phyloP scores from a whole-genome alignment of 345 rosid species.

The Cochlearia excelsa region DNA sequence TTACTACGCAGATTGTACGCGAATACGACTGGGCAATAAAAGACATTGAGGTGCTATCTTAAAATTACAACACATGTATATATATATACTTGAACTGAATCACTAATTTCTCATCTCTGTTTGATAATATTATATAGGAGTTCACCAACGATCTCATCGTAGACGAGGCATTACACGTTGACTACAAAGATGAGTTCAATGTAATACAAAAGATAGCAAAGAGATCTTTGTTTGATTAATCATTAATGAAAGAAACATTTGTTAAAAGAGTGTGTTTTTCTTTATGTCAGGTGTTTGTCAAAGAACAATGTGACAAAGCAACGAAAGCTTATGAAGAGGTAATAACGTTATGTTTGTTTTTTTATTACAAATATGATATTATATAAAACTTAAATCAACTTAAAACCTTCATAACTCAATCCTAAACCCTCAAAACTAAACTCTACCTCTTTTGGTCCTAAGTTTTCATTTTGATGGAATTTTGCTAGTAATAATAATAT shows the following conservation, averaged over 20 bases:
- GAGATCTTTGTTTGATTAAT: background rate
- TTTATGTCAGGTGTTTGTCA: conserved; percentile 57
- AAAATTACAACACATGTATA: background rate
- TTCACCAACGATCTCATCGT: conserved; percentile 53
- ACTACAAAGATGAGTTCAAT: conserved; percentile 69
- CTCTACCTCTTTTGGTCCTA: no score
- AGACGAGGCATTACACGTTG: conserved; percentile 49
- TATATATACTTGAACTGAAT: conserved; percentile 7
- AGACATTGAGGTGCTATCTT: conserved; percentile 60
- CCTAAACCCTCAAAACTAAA: no score
- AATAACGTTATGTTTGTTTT: background rate
- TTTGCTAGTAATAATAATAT: no score
- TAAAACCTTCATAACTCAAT: no score
- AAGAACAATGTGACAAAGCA: conserved; percentile 55
- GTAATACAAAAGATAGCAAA: conserved; percentile 29
- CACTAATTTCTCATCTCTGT: background rate
- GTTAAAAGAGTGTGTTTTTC: background rate
- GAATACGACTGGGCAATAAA: conserved; percentile 4
- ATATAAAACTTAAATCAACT: no score
- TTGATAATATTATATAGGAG: conserved; percentile 42
- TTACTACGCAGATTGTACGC: background rate
- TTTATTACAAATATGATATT: no score
- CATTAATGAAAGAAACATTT: no score
- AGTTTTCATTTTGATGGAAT: no score
- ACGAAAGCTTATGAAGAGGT: conserved; percentile 74